phyloP scores from a whole-genome alignment of 306 rosid genomes.

The Hippophae rhamnoides region DNA sequence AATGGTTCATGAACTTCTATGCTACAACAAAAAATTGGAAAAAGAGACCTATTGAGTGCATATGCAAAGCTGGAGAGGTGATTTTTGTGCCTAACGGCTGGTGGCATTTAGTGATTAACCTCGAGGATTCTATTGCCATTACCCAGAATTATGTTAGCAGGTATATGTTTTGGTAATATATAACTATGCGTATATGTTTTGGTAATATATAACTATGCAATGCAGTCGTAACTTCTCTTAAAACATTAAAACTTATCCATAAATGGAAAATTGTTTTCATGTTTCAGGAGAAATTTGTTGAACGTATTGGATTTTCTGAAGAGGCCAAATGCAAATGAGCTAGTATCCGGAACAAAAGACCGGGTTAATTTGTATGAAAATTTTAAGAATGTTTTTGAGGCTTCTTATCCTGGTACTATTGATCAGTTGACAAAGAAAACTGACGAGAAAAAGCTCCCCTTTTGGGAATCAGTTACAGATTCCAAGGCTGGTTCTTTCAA shows the following conservation, averaged over 20 bases:
- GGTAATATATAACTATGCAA: not conserved
- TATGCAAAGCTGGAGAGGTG: slow-evolving; percentile 87
- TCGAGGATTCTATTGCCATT: slow-evolving; percentile 87
- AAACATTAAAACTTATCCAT: not conserved
- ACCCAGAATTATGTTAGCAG: slow-evolving; percentile 93
- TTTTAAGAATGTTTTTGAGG: slow-evolving; percentile 65
- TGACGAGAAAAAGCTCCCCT: slow-evolving; percentile 53
- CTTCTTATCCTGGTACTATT: slow-evolving; percentile 60
- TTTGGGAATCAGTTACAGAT: slow-evolving; percentile 78
- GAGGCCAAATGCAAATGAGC: slow-evolving; percentile 68
- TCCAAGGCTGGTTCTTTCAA: slow-evolving; percentile 69
- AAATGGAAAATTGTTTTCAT: slow-evolving; percentile 3
- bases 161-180: slow-evolving; percentile 22
- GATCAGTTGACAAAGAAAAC: slow-evolving; percentile 47
- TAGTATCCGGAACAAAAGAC: slow-evolving; percentile 87
- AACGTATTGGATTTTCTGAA: slow-evolving; percentile 79
- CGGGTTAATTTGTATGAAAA: slow-evolving; percentile 72
- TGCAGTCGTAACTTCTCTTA: not conserved
- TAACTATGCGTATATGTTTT: slow-evolving; percentile 22
- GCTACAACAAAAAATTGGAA: slow-evolving; percentile 61
- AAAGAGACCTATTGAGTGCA: slow-evolving; percentile 75
- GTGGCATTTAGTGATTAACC: slow-evolving; percentile 98
- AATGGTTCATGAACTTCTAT: slow-evolving; percentile 98
- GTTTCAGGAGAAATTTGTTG: slow-evolving; percentile 73
- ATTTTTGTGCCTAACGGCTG: slow-evolving; percentile 90